Percentiles rank a stretch among this genome's conserved stretches.
phyloP scores from a whole-genome alignment of 257 asterid species.

The Buddleja alternifolia region DNA sequence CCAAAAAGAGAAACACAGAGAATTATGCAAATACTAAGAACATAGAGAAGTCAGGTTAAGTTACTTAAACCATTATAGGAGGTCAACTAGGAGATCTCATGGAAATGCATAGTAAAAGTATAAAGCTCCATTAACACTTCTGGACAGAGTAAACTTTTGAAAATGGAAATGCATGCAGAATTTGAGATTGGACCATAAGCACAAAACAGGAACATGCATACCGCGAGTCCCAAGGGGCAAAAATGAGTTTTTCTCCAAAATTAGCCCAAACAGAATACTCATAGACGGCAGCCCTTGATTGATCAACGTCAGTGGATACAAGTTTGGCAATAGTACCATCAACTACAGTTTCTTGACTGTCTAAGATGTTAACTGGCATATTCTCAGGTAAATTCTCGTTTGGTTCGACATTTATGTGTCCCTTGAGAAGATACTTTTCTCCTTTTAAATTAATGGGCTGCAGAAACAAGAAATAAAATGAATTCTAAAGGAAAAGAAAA shows the following conservation, averaged over 20 bases:
- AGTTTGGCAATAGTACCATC: conserved; percentile 56
- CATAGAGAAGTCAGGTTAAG: conserved; percentile 13
- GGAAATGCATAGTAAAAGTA: conserved; percentile 3
- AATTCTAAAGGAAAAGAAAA: conserved; percentile 20
- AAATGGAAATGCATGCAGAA: conserved; percentile 19
- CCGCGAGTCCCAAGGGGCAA: conserved; percentile 83
- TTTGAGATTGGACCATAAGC: conserved; percentile 26
- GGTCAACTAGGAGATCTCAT: conserved; percentile 3
- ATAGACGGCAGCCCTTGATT: conserved; percentile 48
- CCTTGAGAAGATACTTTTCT: conserved; percentile 82
- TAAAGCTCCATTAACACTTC: conserved; percentile 6
- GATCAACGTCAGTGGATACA: conserved; percentile 50
- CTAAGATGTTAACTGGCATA: conserved; percentile 64
- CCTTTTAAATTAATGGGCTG: conserved; percentile 88
- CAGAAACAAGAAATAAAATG: conserved; percentile 39
- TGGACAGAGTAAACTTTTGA: background rate
- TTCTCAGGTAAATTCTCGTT: conserved; percentile 56
- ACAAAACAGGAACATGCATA: conserved; percentile 36
- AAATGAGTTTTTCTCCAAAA: conserved; percentile 60
- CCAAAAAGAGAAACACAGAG: conserved; percentile 1
- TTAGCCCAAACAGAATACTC: conserved; percentile 85
- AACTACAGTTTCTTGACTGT: conserved; percentile 52
- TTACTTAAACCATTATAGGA: background rate
- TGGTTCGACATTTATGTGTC: conserved; percentile 62
- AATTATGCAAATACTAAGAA: conserved; percentile 13